Base-by-base conservation (phyloP, 208 protist genomes). In the Acanthamoeba lenticulata region DNA sequence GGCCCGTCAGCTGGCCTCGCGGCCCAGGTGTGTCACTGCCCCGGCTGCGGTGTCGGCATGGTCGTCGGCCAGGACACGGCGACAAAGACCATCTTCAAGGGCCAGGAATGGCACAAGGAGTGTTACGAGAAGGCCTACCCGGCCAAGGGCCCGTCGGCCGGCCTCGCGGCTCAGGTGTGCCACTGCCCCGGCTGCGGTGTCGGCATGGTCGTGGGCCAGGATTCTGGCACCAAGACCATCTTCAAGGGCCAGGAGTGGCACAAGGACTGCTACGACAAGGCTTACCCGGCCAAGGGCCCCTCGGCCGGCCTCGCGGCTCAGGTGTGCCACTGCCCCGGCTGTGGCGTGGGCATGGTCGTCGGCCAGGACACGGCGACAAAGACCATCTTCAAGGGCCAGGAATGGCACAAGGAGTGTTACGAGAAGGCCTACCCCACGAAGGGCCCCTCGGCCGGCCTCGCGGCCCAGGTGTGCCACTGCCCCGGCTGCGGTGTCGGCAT, bases 381-480 rank as follows among this genome's bases (percentile, higher is more conserved):
- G 81, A 89, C 81, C 81, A 60, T 89, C 34, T 6, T 57, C 0
- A 6, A 17, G 5, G 81, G 81, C 45, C 81, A 89, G 49, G 81
- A 89, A 29, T 89, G 81, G 81, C 83, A 90, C 83, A 90, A 52
- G 36, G 49, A 52, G 36, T 90, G 83, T 34, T 90, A 90, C 45
- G 49, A 85, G 36, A 85, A 67, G 47, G 11, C 11, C 47, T 9
- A 5, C 5, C 45, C 5, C 45, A 15, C 45, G 15, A 5, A 49
- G 9, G 45, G 86, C 11, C 86, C 86, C 13, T 65, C 86, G n/a
- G 42, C 36, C 19, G 86, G 86, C 19, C 86, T 92, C 40, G 86
- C 1, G 2, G 86, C 60, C 19, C 86, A 92, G 40, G 27, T 45
- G 15, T 32, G 57, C 38, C 4, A 45, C 7, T 92, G 86, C 27